Base-by-base conservation (phyloP, 805 yeast species). In the Zygotorulaspora florentina region DNA sequence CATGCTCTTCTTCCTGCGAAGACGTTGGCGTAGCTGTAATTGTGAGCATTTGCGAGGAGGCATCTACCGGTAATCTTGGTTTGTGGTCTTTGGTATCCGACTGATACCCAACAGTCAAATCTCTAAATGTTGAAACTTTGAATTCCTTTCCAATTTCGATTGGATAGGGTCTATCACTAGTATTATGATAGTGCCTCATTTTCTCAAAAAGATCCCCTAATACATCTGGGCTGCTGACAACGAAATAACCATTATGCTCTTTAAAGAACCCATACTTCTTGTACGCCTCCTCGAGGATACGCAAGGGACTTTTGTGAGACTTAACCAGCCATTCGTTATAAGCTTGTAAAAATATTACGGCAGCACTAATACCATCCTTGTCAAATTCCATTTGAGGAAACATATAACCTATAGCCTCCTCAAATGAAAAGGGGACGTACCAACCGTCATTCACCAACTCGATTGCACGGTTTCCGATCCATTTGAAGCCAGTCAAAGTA, bases 371-470 rank as follows among this genome's bases (percentile, higher is more conserved):
- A 0, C 99, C 99, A 61, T 91, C 99, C 65, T 91, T 91, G 63
- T 91, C 99, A 64, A 86, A 88, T 35, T 53, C 64, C 35, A 86
- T 85, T 13, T 79, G 74, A 16, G 79, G 68, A 58, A 89, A 87
- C 97, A 91, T 87, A 68, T 80, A 91, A 1, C 99, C 99, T 53
- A 91, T 85, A 2, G 98, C 98, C 62, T 91, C 99, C 65, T 91
- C 99, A 62, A 76, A 91, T 0, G 87, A 97, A 69, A 91, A 89
- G 0, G 96, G 95, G 1, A 90, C 96, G 3, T 43, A 51, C 56
- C 59, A 79, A 0, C 95, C 96, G 36, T 76, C 62, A 0, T 59
- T 50, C 52, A 85, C 88, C 40, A 87, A 69, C 7, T 82, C 85
- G 29, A 84, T 79, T 2, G 96, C 93, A 52, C 80, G 77, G 61